phyloP scores from a whole-genome alignment of 257 asterid genomes.

The Capsicum chinense region DNA sequence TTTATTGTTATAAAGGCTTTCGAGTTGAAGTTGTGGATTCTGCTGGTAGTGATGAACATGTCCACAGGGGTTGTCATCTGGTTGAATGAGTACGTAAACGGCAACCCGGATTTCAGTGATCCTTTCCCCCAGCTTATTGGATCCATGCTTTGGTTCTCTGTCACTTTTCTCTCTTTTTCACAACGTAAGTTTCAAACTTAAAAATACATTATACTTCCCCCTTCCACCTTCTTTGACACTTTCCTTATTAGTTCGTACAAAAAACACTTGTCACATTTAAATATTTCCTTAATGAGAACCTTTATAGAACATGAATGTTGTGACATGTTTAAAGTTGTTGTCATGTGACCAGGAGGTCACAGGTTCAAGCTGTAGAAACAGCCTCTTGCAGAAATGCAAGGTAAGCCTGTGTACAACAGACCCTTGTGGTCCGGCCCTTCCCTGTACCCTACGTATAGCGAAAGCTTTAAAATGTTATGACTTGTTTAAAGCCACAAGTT shows the following conservation, averaged over 20 bases:
- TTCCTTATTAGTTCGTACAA: neutral
- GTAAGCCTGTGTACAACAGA: too few species aligned
- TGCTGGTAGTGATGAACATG: slow-evolving; percentile 42
- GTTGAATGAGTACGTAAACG: slow-evolving; percentile 53
- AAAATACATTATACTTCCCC: neutral
- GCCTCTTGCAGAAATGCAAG: too few species aligned
- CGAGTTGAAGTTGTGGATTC: slow-evolving; percentile 57
- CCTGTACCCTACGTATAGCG: too few species aligned
- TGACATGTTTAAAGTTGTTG: neutral
- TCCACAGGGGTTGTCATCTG: slow-evolving; percentile 52
- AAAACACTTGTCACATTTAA: neutral
- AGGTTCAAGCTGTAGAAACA: too few species aligned
- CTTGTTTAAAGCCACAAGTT: neutral
- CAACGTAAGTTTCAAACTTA: slow-evolving; percentile 50
- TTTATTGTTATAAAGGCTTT: slow-evolving; percentile 51
- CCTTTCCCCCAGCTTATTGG: slow-evolving; percentile 41
- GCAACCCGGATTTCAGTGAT: slow-evolving; percentile 50
- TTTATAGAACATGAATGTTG: neutral
- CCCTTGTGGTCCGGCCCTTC: too few species aligned
- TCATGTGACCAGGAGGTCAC: too few species aligned
- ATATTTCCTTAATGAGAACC: slow-evolving; percentile 1
- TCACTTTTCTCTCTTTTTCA: slow-evolving; percentile 57
- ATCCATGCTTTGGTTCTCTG: slow-evolving; percentile 66
- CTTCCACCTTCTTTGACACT: neutral
- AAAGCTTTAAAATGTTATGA: neutral